Evolutionary conservation across 1,284 basidiomycete species (phyloP).

Genomic region (Phenoliferia sp.): DNA sequence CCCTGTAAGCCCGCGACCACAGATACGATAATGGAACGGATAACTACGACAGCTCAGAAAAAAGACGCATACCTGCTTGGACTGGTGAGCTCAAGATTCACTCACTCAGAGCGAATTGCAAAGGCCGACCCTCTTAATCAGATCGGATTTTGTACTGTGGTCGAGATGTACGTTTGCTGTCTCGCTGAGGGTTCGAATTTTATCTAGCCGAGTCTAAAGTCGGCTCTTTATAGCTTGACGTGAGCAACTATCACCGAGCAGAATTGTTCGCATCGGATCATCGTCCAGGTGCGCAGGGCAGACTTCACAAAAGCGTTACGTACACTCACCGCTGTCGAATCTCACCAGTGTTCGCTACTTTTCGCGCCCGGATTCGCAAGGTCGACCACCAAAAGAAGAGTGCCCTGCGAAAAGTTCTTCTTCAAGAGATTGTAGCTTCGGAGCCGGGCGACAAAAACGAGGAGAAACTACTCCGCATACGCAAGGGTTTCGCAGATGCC

Average conservation of each 20-base stretch:
- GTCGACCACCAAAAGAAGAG: slow-evolving; percentile 72
- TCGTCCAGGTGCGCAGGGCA: slow-evolving; percentile 77
- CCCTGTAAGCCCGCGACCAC: not conserved
- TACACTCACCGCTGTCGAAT: not conserved
- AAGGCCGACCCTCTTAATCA: no score
- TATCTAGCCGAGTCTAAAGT: slow-evolving; percentile 2
- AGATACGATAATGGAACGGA: slow-evolving; percentile 54
- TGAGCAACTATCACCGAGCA: slow-evolving; percentile 53
- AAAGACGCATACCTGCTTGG: slow-evolving; percentile 94
- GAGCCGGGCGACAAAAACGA: slow-evolving; percentile 31
- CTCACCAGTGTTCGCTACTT: slow-evolving; percentile 70
- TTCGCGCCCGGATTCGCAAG: slow-evolving; percentile 68
- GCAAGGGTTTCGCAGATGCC: slow-evolving; percentile 33
- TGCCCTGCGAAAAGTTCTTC: slow-evolving; percentile 58
- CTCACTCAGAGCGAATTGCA: no score
- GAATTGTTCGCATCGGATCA: slow-evolving; percentile 89
- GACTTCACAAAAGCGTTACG: slow-evolving; percentile 15
- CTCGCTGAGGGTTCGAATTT: slow-evolving; percentile 50
- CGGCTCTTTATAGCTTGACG: slow-evolving; percentile 35
- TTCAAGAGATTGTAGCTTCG: slow-evolving; percentile 42
- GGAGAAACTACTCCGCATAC: slow-evolving; percentile 29
- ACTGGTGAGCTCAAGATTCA: slow-evolving; percentile 57
- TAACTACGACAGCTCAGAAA: slow-evolving; percentile 91
- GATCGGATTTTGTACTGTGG: slow-evolving; percentile 90
- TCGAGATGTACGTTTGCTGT: slow-evolving; percentile 56